These are phyloP conservation scores for Malassezia furfur DNA, from an alignment of 1,284 basidiomycete genomes.

Conservation along the genomic window DNA sequence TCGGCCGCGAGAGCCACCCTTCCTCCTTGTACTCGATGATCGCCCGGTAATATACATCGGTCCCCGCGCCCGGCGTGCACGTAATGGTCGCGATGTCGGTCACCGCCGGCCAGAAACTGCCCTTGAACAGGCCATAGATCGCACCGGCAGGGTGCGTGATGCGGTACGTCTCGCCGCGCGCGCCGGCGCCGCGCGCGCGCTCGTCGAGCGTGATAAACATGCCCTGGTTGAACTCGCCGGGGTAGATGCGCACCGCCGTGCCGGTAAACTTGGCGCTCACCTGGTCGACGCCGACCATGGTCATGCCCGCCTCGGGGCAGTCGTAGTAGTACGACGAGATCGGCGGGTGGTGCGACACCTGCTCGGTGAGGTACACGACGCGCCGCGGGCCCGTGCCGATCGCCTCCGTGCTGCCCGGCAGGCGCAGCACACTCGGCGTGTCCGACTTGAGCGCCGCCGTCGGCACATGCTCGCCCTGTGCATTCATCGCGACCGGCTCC, in stretches of 20 bases:
- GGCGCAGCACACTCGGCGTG: not conserved
- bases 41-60: slow-evolving; percentile 57
- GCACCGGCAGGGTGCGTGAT: slow-evolving; percentile 80
- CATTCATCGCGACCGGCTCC: slow-evolving; percentile 21
- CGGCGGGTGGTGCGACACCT: slow-evolving; percentile 88
- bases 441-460: slow-evolving; percentile 13
- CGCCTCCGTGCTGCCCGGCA: not conserved
- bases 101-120: slow-evolving; percentile 77
- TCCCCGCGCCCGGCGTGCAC: slow-evolving; percentile 21
- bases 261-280: slow-evolving; percentile 60
- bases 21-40: slow-evolving; percentile 94
- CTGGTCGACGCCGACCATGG: slow-evolving; percentile 62
- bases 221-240: slow-evolving; percentile 58
- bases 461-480: slow-evolving; percentile 25
- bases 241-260: slow-evolving; percentile 54
- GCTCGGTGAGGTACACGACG: slow-evolving; percentile 41
- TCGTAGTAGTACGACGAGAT: slow-evolving; percentile 64
- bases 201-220: slow-evolving; percentile 55
- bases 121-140: slow-evolving; percentile 83
- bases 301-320: slow-evolving; percentile 33
- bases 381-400: slow-evolving; percentile 6
- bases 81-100: slow-evolving; percentile 53
- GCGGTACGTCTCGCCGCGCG: slow-evolving; percentile 50
- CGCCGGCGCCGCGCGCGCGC: not conserved
- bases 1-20: slow-evolving; percentile 84